These are phyloP conservation scores for Eurotiales sp. DNA, from an alignment of 2,329 filamentous ascomycete genomes.

Conservation along the genomic window DNA sequence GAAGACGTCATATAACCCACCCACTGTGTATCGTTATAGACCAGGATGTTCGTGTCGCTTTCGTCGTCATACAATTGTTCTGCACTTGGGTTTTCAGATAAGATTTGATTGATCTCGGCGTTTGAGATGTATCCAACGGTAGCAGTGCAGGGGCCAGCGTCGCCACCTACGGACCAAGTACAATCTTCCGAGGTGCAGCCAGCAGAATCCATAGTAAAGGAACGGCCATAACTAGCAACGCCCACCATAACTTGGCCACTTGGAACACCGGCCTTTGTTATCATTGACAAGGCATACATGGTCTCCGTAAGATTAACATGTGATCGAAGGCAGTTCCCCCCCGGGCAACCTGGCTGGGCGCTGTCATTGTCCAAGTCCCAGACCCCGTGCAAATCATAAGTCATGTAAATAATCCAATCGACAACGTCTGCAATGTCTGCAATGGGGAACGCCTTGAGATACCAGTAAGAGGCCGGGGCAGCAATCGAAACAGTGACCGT, in stretches of 20 bases:
- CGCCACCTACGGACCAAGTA: conserved; percentile 19
- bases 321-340: conserved; percentile 1
- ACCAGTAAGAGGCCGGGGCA: conserved; percentile 28
- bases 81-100: neutral
- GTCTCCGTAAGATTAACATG: conserved; percentile 8
- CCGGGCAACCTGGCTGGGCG: neutral
- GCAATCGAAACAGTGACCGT: conserved; percentile 22
- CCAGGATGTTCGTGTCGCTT: conserved; percentile 18
- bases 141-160: conserved; percentile 34
- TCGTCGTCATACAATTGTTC: conserved; percentile 1
- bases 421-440: conserved; percentile 22
- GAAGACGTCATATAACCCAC: conserved; percentile 29
- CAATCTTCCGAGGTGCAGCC: conserved; percentile 32
- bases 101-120: conserved; percentile 34
- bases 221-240: conserved; percentile 34
- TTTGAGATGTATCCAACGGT: conserved; percentile 39
- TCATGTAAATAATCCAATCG: conserved; percentile 38
- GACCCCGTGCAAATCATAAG: conserved; percentile 34
- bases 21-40: conserved; percentile 25
- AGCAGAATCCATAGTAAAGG: conserved; percentile 30
- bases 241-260: conserved; percentile 28
- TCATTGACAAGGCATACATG: conserved; percentile 3
- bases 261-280: conserved; percentile 8
- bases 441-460: conserved; percentile 29
- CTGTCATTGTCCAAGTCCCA: conserved; percentile 22